phyloP scores from a whole-genome alignment of 805 yeast genomes.

The Kregervanrija pseudodelftensis region DNA sequence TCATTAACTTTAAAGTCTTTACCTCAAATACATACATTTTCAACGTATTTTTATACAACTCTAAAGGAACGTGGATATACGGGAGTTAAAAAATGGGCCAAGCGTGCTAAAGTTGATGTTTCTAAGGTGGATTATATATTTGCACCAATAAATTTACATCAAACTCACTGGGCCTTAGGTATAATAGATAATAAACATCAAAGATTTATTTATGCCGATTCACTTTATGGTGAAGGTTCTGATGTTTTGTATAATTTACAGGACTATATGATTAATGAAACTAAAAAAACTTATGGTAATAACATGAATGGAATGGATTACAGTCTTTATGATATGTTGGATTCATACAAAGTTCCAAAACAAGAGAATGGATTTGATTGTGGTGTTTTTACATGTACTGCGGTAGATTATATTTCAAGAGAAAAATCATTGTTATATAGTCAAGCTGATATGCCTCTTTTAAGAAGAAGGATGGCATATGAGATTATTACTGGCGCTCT shows the following conservation, averaged over 20 bases:
- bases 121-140: conserved; percentile 57
- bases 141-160: conserved; percentile 78
- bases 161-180: conserved; percentile 89
- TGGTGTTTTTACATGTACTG: conserved; percentile 87
- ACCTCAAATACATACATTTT: conserved; percentile 57
- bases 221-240: conserved; percentile 47
- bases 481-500: conserved; percentile 36
- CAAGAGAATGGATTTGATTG: conserved; percentile 91
- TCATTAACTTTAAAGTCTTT: conserved; percentile 16
- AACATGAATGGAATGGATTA: conserved; percentile 28
- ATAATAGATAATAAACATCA: conserved; percentile 57
- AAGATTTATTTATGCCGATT: conserved; percentile 69
- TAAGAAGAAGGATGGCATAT: conserved; percentile 64
- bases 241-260: conserved; percentile 41
- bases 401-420: conserved; percentile 54
- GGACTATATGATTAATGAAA: conserved; percentile 63
- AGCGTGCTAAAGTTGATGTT: conserved; percentile 62
- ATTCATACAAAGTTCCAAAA: conserved; percentile 49
- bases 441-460: conserved; percentile 59
- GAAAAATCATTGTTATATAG: conserved; percentile 44
- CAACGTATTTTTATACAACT: conserved; percentile 82
- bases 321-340: conserved; percentile 18
- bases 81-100: conserved; percentile 83
- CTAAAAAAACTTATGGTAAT: conserved; percentile 41
- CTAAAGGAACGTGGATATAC: conserved; percentile 65